phyloP scores from a whole-genome alignment of 2,329 filamentous ascomycete genomes.

The Penicillium sp. region DNA sequence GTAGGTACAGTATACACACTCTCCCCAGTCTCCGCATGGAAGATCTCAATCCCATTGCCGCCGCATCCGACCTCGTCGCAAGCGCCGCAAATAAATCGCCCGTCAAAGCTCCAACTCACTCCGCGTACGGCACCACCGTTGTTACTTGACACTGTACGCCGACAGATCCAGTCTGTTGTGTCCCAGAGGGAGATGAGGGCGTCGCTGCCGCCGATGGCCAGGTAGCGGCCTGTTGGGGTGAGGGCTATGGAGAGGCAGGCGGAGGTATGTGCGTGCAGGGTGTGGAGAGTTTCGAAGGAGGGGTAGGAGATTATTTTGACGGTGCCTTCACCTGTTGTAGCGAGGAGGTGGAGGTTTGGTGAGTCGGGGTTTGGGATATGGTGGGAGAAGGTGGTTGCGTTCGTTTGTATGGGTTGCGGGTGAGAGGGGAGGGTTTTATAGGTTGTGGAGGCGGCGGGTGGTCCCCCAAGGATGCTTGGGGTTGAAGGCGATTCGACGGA shows the following conservation, averaged over 20 bases:
- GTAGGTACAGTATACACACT: slow-evolving; percentile 52
- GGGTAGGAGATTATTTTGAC: slow-evolving; percentile 55
- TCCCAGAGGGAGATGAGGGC: slow-evolving; percentile 57
- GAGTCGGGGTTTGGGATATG: slow-evolving; percentile 40
- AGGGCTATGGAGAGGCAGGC: slow-evolving; percentile 53
- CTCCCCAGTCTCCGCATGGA: slow-evolving; percentile 56
- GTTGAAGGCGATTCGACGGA: slow-evolving; percentile 47
- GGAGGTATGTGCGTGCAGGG: slow-evolving; percentile 55
- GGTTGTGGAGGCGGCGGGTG: slow-evolving; percentile 23
- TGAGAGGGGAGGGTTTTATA: slow-evolving; percentile 49
- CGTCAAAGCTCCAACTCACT: slow-evolving; percentile 57
- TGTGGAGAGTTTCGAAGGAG: slow-evolving; percentile 50
- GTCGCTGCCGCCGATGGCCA: slow-evolving; percentile 55
- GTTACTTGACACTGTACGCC: slow-evolving; percentile 51
- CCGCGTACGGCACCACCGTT: slow-evolving; percentile 52
- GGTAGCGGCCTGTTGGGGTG: slow-evolving; percentile 53
- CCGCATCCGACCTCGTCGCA: slow-evolving; percentile 53
- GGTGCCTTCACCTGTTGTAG: slow-evolving; percentile 55
- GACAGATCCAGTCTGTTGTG: slow-evolving; percentile 57
- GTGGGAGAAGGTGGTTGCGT: slow-evolving; percentile 54
- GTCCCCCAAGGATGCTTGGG: slow-evolving; percentile 34
- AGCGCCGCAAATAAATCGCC: slow-evolving; percentile 53
- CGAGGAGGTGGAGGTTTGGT: slow-evolving; percentile 49
- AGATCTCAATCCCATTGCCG: slow-evolving; percentile 53
- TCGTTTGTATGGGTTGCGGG: slow-evolving; percentile 54